Conservation (phyloP, 192 early-diverging fungal genomes). For the Glomus cerebriforme region DNA sequence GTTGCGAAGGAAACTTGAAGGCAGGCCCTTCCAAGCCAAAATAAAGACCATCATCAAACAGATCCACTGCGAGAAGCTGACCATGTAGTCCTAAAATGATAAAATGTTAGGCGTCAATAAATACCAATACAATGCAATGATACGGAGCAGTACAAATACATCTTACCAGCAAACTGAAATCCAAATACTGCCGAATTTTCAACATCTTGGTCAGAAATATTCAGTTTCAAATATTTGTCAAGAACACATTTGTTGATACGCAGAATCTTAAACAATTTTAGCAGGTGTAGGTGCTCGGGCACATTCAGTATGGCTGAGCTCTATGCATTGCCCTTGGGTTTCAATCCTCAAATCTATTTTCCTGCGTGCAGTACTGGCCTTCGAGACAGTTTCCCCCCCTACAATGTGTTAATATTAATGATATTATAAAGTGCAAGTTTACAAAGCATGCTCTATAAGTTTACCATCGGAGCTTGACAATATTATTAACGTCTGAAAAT, state of each 20-base stretch:
- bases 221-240: no score
- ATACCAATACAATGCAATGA: background rate
- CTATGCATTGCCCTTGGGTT: conserved; percentile 8
- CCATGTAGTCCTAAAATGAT: background rate
- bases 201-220: no score
- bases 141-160: background rate
- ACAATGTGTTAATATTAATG: background rate
- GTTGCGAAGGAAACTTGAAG: conserved; percentile 16
- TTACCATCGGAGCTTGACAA: conserved; percentile 24
- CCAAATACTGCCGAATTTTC: no score
- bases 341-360: conserved; percentile 32
- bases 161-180: no score
- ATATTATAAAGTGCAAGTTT: background rate
- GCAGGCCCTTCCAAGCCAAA: conserved; percentile 11
- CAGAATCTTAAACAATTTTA: background rate
- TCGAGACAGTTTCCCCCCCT: conserved; percentile 22
- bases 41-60: conserved; percentile 20
- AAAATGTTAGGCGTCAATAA: no score
- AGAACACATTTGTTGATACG: no score
- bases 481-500: conserved; percentile 16
- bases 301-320: conserved; percentile 25
- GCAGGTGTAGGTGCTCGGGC: conserved; percentile 7
- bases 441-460: background rate
- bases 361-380: background rate
- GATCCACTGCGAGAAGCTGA: conserved; percentile 1